Base-by-base conservation (phyloP, 2,329 filamentous ascomycete species). In the Diaporthe ilicicola region DNA sequence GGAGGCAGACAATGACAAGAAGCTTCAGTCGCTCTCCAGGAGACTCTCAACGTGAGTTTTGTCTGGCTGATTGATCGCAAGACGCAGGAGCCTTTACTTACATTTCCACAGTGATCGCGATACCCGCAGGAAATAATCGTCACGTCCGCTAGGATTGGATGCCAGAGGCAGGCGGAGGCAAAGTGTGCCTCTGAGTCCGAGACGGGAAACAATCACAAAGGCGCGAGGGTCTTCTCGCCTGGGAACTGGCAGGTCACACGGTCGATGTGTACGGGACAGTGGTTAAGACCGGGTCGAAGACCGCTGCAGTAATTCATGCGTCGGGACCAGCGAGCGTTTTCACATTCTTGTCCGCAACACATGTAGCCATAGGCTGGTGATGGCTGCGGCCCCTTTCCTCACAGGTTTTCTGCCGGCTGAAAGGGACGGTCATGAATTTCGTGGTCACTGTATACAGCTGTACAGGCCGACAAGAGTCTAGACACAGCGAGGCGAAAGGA, bases 1-100 rank as follows among this genome's bases (percentile, higher is more conserved):
- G 72, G 95, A 98, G 75, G 96, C 96, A 24, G 95, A 97, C 75
- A 97, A 98, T 79, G 96, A 98, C 79, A 90, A 91, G 79, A 93
- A 93, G 77, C 83, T 99, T 78, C 93, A 95, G 77, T 91, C 92
- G 74, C 90, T 99, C 72, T 96, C 94, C 32, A 89, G 96, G 82
- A 90, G 95, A 81, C 92, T 99, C 78, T 98, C 94, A 92, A 97
- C 97, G 96, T 98, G 85, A 93, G 93, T 68, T 19, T 76, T 76
- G n/a, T 42, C 10, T 29, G 48, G 22, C 10, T 39, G 15, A 24
- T 27, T n/a, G 22, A 12, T 8, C 12, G 19, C 10, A 12, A 24
- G 5, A 3, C 4, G 3, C 27, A 32, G 10, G 17, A 8, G 12
- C 42, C 9, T 10, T 27, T 22, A 50, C 69, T 73, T 19, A 73